Evolutionary conservation across 139 green algal species (phyloP).

Genomic region (Mychonastes homosphaera): DNA sequence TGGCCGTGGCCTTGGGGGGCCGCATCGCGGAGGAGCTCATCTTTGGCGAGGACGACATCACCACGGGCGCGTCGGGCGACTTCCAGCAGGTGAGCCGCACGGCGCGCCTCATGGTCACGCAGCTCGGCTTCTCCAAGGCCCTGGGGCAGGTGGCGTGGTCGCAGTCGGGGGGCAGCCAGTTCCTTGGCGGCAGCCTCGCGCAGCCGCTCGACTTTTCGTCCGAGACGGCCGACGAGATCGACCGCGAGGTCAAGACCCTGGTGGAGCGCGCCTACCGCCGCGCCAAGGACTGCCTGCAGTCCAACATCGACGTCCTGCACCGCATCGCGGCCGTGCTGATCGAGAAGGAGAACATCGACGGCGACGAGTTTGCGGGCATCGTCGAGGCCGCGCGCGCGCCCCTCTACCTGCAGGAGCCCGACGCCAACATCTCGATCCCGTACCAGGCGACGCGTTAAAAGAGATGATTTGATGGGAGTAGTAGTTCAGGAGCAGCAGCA

Average conservation of each 20-base stretch:
- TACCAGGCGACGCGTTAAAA: slow-evolving; percentile 13
- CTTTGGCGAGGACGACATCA: slow-evolving; percentile 93
- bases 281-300: slow-evolving; percentile 87
- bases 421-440: no score
- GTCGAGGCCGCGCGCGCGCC: no score
- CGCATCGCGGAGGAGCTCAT: slow-evolving; percentile 99
- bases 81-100: slow-evolving; percentile 84
- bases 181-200: slow-evolving; percentile 76
- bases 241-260: slow-evolving; percentile 79
- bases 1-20: slow-evolving; percentile 82
- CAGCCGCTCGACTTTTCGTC: slow-evolving; percentile 74
- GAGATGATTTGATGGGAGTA: no score
- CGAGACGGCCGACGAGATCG: slow-evolving; percentile 80
- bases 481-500: no score
- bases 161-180: slow-evolving; percentile 51
- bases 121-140: slow-evolving; percentile 87
- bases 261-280: slow-evolving; percentile 90
- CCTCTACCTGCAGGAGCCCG: no score
- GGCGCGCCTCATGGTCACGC: slow-evolving; percentile 84
- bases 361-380: slow-evolving; percentile 82
- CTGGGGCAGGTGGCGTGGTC: slow-evolving; percentile 83
- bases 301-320: slow-evolving; percentile 92
- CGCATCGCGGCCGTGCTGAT: slow-evolving; percentile 74
- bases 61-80: slow-evolving; percentile 81
- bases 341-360: slow-evolving; percentile 98